Percentiles rank a stretch among this genome's conserved stretches.
phyloP scores from a whole-genome alignment of 768 basidiomycete genomes.

The Fibroporia radiculosa region DNA sequence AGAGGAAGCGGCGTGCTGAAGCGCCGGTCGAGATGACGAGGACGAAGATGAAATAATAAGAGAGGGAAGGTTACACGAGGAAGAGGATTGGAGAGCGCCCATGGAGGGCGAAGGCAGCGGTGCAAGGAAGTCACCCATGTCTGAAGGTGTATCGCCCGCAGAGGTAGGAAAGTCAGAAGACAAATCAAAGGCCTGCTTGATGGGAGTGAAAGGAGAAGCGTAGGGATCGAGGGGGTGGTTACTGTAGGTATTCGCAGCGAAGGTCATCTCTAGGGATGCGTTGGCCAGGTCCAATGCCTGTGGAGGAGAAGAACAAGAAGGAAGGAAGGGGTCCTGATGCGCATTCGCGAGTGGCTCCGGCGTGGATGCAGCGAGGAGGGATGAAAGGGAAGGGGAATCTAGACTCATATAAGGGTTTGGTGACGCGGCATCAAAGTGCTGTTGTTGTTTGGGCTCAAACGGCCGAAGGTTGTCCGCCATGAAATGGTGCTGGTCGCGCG shows the following conservation, averaged over 20 bases:
- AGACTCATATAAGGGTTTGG: not conserved
- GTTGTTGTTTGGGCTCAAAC: not conserved
- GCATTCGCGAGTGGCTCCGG: slow-evolving; percentile 5
- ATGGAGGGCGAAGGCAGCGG: slow-evolving; percentile 19
- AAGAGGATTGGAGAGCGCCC: slow-evolving; percentile 7
- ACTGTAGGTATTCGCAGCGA: slow-evolving; percentile 12
- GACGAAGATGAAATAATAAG: slow-evolving; percentile 9
- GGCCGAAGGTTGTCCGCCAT: slow-evolving; percentile 1
- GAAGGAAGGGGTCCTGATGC: slow-evolving; percentile 10
- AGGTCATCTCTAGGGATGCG: slow-evolving; percentile 19
- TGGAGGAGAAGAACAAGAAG: slow-evolving; percentile 12
- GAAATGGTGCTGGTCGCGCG: slow-evolving; percentile 14
- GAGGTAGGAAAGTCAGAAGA: slow-evolving; percentile 11
- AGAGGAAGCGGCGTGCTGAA: not conserved
- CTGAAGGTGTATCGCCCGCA: not conserved
- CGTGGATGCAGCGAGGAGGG: slow-evolving; percentile 3
- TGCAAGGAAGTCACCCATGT: slow-evolving; percentile 6
- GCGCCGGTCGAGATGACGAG: not conserved
- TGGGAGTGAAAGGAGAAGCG: slow-evolving; percentile 15
- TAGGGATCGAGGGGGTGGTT: slow-evolving; percentile 10
- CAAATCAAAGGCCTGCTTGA: slow-evolving; percentile 12
- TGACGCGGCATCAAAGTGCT: not conserved
- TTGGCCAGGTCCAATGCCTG: slow-evolving; percentile 17
- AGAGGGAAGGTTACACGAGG: slow-evolving; percentile 7
- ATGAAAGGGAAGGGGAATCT: not conserved